Percentiles rank a stretch among this genome's conserved stretches.
phyloP scores from a whole-genome alignment of 1,284 basidiomycete genomes.

The Puccinia novopanici region DNA sequence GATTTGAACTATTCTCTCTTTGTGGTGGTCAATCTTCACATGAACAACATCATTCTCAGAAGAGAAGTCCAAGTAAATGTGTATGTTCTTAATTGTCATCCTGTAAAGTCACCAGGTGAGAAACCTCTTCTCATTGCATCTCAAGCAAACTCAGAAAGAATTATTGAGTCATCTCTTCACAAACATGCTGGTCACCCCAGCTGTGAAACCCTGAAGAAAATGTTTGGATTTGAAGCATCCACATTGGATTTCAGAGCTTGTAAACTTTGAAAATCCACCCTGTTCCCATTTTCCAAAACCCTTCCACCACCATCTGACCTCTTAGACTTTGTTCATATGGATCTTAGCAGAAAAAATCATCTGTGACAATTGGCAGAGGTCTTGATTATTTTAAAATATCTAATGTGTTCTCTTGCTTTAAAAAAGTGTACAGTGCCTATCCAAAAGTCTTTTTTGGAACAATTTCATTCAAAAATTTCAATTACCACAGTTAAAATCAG shows the following conservation, averaged over 20 bases:
- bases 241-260: neutral
- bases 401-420: neutral
- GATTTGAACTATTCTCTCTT: neutral
- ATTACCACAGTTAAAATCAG: too few species aligned
- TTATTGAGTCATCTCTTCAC: too few species aligned
- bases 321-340: neutral
- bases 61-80: neutral
- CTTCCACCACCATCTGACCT: neutral
- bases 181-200: too few species aligned
- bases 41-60: neutral
- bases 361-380: neutral
- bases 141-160: neutral
- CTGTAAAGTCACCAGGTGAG: neutral
- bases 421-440: too few species aligned
- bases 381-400: neutral
- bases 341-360: slow-evolving; percentile 5
- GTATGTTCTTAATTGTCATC: neutral
- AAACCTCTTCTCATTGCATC: neutral
- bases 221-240: neutral
- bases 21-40: neutral
- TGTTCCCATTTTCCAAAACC: neutral
- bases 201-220: too few species aligned
- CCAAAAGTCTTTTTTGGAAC: too few species aligned
- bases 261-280: neutral
- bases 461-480: too few species aligned